Evolutionary conservation across 441 rosid species (phyloP).

Genomic region (Jatropha podagrica): DNA sequence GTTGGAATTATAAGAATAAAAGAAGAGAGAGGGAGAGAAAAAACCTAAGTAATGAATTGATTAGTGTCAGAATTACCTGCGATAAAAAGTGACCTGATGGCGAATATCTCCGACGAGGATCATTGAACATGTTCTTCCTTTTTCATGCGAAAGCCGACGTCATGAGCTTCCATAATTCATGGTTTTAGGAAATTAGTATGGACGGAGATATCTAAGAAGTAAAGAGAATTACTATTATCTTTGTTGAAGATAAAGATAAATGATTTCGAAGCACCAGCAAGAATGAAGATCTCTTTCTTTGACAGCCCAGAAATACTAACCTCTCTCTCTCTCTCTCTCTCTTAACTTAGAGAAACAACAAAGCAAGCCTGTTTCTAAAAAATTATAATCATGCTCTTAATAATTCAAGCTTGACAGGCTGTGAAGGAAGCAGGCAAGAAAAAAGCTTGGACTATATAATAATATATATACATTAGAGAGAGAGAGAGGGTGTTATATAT

Average conservation of each 20-base stretch:
- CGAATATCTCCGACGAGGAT: slow-evolving; percentile 24
- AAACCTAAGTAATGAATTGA: no score
- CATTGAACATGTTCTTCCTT: slow-evolving; percentile 35
- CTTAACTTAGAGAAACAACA: slow-evolving; percentile 40
- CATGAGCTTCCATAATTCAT: slow-evolving; percentile 14
- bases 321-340: slow-evolving; percentile 16
- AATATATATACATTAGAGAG: slow-evolving; percentile 15
- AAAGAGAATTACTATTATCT: neutral
- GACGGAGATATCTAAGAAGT: slow-evolving; percentile 33
- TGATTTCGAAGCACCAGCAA: neutral
- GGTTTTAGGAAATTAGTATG: neutral
- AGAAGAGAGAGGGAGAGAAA: no score
- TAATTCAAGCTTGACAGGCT: slow-evolving; percentile 63
- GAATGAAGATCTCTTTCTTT: neutral
- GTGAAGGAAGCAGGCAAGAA: slow-evolving; percentile 37
- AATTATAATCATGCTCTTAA: slow-evolving; percentile 35
- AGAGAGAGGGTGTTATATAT: neutral
- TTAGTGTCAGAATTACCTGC: slow-evolving; percentile 29
- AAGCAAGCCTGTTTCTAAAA: slow-evolving; percentile 32
- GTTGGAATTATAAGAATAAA: no score
- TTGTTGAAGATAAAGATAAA: neutral
- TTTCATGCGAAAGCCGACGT: slow-evolving; percentile 21
- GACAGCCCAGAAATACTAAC: slow-evolving; percentile 24
- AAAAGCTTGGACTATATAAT: slow-evolving; percentile 27
- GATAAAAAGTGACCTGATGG: slow-evolving; percentile 25